A percentile compares a stretch with the other conserved stretches of the same genome.
phyloP scores from a whole-genome alignment of 441 rosid genomes.

The Populus tomentosa region DNA sequence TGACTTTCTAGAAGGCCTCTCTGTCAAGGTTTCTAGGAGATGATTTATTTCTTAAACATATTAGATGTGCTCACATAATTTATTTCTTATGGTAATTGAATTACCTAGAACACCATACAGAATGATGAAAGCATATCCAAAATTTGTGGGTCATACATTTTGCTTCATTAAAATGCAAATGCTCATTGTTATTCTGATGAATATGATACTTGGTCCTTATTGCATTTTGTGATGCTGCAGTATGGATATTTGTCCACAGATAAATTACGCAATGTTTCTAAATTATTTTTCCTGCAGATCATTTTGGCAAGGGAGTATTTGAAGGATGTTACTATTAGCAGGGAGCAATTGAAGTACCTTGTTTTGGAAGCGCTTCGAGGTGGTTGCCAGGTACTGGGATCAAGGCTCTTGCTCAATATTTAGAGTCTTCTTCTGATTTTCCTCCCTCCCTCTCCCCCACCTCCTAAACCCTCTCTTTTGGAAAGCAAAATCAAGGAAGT shows the following conservation, averaged over 20 bases:
- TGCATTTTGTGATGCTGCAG: conserved; percentile 2
- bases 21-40: background rate
- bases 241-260: background rate
- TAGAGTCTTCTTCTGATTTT: conserved; percentile 10
- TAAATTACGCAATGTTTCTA: background rate
- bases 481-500: background rate
- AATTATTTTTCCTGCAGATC: conserved; percentile 41
- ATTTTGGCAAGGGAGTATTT: conserved; percentile 93
- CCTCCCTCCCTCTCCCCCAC: background rate
- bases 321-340: conserved; percentile 75
- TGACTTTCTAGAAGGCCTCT: background rate
- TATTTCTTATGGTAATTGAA: background rate
- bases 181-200: background rate
- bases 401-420: conserved; percentile 16
- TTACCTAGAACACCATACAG: background rate
- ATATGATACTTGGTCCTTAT: background rate
- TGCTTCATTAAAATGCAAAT: conserved; percentile 1
- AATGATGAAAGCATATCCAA: background rate
- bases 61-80: background rate
- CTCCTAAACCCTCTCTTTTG: background rate
- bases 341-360: conserved; percentile 87
- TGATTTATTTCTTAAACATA: background rate
- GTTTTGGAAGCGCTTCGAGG: conserved; percentile 96
- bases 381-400: conserved; percentile 80
- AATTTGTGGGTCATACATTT: background rate